Evolutionary conservation across 257 asterid species (phyloP), one percentile per base, ranked within the genome.

Genomic region (Euphrasia confusa): DNA sequence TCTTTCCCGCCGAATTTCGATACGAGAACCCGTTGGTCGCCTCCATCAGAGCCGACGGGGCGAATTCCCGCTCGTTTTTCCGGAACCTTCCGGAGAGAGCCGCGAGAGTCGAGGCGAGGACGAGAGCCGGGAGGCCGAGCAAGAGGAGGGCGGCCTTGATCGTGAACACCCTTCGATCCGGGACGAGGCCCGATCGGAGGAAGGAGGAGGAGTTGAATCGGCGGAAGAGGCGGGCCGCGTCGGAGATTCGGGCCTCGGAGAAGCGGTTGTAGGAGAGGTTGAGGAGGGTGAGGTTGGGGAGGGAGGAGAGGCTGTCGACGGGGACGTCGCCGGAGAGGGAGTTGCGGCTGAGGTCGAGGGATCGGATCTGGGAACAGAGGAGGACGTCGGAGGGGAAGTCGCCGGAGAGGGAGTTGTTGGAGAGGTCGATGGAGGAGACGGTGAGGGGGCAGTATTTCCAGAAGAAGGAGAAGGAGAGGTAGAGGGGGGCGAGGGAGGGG

Each of bases 391-490:
- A 12, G 0, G 84, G 93, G 37, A 84, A 79, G 7, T 28, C 10
- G 8, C 87, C 84, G 30, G 57, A 30, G 58, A 81, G 14, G 1
- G 82, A 76, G 54, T 35, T 78, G 68, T 80, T 78, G 8, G 86
- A 74, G 3, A 84, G 50, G 37, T 84, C 80, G 45, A 84, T 74
- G 74, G 86, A 75, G 6, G 57, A 4, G 33, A 84, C 28, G 21
- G 84, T 70, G 3, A 78, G 48, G 54, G 93, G 88, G 62, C 88
- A 84, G 63, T 56, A 80, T 66, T 78, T 71, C 88, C 88, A 84
- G 78, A 84, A 84, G 65, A 77, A 84, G 5, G 79, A 24, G 75
- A 81, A 81, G 7, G 88, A 84, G 2, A 84, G 66, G 32, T 84
- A 84, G 5, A 84, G 80, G 2, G 88, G 79, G 11, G 88, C 86